Conservation (phyloP, 2,329 filamentous ascomycete species). For the Mollisia scopiformis region DNA sequence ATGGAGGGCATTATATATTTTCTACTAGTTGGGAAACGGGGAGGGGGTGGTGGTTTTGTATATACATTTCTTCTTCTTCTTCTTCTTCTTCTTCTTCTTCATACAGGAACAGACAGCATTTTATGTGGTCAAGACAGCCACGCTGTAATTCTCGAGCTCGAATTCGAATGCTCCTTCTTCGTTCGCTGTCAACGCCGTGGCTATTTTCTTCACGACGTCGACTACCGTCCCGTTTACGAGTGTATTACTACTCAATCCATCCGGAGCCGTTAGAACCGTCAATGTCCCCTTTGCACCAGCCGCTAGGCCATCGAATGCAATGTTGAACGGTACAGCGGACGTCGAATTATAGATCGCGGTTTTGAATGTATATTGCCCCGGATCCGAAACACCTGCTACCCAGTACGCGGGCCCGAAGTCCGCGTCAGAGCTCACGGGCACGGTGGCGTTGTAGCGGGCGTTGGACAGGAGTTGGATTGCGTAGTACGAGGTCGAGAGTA, state of each 20-base stretch:
- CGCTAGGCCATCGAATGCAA: conserved; percentile 48
- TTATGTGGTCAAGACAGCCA: conserved; percentile 30
- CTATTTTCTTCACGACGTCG: conserved; percentile 18
- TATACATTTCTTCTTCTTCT: background rate
- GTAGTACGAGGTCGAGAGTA: conserved; percentile 53
- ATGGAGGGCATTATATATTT: no score
- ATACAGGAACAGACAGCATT: background rate
- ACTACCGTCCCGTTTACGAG: conserved; percentile 13
- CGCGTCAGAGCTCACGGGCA: conserved; percentile 43
- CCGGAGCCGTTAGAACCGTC: conserved; percentile 46
- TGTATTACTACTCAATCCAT: conserved; percentile 19
- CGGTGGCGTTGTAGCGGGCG: conserved; percentile 48
- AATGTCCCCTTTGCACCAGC: conserved; percentile 45
- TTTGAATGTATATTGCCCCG: conserved; percentile 51
- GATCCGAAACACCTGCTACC: conserved; percentile 49
- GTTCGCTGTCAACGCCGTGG: conserved; percentile 14
- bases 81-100: background rate
- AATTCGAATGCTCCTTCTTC: conserved; percentile 24
- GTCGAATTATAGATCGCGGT: conserved; percentile 57
- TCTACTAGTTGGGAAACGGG: no score
- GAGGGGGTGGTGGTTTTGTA: background rate
- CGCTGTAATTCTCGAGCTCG: conserved; percentile 23
- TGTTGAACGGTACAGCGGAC: conserved; percentile 46
- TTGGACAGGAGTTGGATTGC: conserved; percentile 53
- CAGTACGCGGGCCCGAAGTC: conserved; percentile 51